Conservation (phyloP, 345 rosid species). For the Citrus sp. region DNA sequence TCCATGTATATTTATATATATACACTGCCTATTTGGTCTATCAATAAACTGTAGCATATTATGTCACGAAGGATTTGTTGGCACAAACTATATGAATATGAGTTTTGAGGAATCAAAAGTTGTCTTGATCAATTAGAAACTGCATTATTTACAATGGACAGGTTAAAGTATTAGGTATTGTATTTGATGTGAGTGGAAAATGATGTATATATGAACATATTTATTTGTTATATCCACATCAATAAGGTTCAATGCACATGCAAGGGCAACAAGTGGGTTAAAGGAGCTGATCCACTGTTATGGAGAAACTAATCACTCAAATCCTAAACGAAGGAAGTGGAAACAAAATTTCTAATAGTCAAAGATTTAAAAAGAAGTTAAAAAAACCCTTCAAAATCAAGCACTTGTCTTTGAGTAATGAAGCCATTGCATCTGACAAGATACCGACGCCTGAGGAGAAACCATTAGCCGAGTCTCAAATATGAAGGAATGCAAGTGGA, state of each 20-base stretch:
- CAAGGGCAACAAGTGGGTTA: slow-evolving; percentile 1
- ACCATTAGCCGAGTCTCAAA: background rate
- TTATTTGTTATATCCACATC: background rate
- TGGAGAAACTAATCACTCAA: background rate
- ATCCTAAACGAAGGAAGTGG: background rate
- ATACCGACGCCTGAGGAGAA: background rate
- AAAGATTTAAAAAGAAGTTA: background rate
- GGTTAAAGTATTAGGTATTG: background rate
- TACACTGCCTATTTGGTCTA: background rate
- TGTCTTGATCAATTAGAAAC: background rate
- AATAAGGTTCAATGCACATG: background rate
- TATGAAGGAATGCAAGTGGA: slow-evolving; percentile 13
- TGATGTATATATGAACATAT: background rate
- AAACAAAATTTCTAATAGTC: background rate
- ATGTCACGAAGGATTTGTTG: background rate
- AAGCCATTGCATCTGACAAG: background rate
- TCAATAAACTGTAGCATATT: background rate
- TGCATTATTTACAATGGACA: background rate
- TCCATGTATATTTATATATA: too few relatives aligned
- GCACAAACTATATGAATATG: background rate
- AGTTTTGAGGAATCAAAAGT: background rate
- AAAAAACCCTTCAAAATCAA: background rate
- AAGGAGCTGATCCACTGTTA: background rate
- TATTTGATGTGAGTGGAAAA: background rate
- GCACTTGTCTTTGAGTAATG: background rate